phyloP scores from a whole-genome alignment of 179 eudicot species.

The Actinidia chinensis region DNA sequence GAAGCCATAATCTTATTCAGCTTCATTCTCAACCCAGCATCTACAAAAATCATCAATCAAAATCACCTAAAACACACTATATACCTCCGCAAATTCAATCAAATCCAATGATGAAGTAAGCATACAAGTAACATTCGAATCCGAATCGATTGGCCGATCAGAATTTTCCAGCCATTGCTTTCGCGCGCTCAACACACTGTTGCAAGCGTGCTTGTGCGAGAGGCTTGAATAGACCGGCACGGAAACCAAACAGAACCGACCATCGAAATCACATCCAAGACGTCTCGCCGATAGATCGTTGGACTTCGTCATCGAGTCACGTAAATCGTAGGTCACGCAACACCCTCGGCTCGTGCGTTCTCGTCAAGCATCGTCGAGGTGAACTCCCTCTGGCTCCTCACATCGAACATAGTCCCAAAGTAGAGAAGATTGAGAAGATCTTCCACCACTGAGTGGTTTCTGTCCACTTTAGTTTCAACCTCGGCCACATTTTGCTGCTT shows the following conservation, averaged over 20 bases:
- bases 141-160: conserved; percentile 47
- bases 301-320: conserved; percentile 79
- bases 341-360: conserved; percentile 78
- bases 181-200: conserved; percentile 64
- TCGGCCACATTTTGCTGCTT: conserved; percentile 6
- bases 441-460: conserved; percentile 26
- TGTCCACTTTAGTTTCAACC: background rate
- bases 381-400: conserved; percentile 55
- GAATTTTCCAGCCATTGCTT: conserved; percentile 62
- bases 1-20: conserved; percentile 81
- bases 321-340: conserved; percentile 82
- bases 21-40: conserved; percentile 74
- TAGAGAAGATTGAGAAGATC: conserved; percentile 71
- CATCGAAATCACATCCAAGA: conserved; percentile 74
- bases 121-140: conserved; percentile 60
- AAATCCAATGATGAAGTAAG: background rate
- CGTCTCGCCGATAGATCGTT: conserved; percentile 64
- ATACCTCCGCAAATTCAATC: background rate
- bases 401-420: conserved; percentile 76
- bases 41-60: conserved; percentile 36
- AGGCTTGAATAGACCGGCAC: conserved; percentile 52
- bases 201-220: conserved; percentile 74
- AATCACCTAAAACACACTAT: background rate
- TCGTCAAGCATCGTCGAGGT: conserved; percentile 55
- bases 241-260: conserved; percentile 53